A percentile compares a stretch with the other conserved stretches of the same genome.
phyloP scores from a whole-genome alignment of 306 rosid species.

The Mimosa pudica region DNA sequence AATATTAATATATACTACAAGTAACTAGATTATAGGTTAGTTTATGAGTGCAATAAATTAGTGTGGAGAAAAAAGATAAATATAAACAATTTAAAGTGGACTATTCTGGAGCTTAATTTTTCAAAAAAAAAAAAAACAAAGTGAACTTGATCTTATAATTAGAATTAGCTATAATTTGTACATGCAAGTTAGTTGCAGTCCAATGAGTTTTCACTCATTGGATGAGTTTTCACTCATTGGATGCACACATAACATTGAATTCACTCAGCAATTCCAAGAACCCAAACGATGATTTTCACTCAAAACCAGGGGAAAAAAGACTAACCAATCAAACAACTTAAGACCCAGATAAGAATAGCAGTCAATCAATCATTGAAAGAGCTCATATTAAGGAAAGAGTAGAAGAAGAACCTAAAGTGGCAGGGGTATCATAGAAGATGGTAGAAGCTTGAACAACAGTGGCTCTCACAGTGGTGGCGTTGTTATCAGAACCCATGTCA shows the following conservation, averaged over 20 bases:
- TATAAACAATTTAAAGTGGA: too few relatives aligned
- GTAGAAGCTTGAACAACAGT: conserved; percentile 94
- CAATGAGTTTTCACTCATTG: too few relatives aligned
- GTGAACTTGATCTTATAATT: too few relatives aligned
- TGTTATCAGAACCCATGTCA: conserved; percentile 66
- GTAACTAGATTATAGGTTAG: too few relatives aligned
- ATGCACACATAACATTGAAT: not conserved
- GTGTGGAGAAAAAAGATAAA: too few relatives aligned
- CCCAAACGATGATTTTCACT: conserved; percentile 1
- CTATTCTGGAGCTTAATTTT: too few relatives aligned
- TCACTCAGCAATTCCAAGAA: conserved; percentile 13
- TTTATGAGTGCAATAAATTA: too few relatives aligned
- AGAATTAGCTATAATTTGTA: too few relatives aligned
- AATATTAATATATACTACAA: too few relatives aligned
- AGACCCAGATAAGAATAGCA: not conserved
- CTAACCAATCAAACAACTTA: not conserved
- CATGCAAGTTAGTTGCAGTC: too few relatives aligned
- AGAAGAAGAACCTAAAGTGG: conserved; percentile 64
- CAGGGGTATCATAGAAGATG: conserved; percentile 86
- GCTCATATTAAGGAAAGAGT: not conserved
- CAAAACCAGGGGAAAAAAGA: conserved; percentile 11
- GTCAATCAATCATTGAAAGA: not conserved
- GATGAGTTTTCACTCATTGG: too few relatives aligned
- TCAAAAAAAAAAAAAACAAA: too few relatives aligned
- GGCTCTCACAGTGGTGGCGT: conserved; percentile 67